Conservation (phyloP, 768 basidiomycete species). For the Xerocomus brunneocitrinus region DNA sequence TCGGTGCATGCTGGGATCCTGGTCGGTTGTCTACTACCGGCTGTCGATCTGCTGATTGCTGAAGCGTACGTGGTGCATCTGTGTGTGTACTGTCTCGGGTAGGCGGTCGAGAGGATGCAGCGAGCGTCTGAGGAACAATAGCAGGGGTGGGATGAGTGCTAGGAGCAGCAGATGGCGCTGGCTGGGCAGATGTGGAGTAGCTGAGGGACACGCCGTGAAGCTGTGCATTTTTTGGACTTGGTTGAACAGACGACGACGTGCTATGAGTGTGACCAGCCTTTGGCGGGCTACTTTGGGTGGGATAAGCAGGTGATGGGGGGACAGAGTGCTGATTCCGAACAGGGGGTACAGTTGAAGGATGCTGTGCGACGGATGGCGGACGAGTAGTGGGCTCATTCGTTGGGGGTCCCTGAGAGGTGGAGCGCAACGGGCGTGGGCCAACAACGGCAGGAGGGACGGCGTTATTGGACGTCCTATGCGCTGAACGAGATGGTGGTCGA, state of each 20-base stretch:
- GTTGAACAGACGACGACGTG: slow-evolving; percentile 16
- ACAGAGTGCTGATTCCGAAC: slow-evolving; percentile 14
- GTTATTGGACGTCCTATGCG: slow-evolving; percentile 22
- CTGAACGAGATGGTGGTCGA: slow-evolving; percentile 26
- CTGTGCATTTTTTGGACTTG: slow-evolving; percentile 23
- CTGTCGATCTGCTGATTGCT: slow-evolving; percentile 15
- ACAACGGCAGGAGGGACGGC: slow-evolving; percentile 19
- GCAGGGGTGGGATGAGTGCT: slow-evolving; percentile 22
- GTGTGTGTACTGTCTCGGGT: slow-evolving; percentile 20
- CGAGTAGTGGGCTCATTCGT: slow-evolving; percentile 23
- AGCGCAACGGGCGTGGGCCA: slow-evolving; percentile 28
- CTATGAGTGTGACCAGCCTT: slow-evolving; percentile 12
- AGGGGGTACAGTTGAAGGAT: slow-evolving; percentile 2
- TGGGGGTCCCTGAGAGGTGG: slow-evolving; percentile 24
- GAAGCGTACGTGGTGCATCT: slow-evolving; percentile 4
- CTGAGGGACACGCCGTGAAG: slow-evolving; percentile 10
- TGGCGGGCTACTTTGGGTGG: slow-evolving; percentile 10
- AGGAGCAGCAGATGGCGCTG: slow-evolving; percentile 14
- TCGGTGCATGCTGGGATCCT: slow-evolving; percentile 16
- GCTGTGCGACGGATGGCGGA: slow-evolving; percentile 21
- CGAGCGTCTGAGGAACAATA: slow-evolving; percentile 14
- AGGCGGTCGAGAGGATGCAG: slow-evolving; percentile 25
- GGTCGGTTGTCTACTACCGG: slow-evolving; percentile 3
- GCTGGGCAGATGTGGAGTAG: slow-evolving; percentile 13
- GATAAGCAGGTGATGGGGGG: slow-evolving; percentile 19